phyloP scores from a whole-genome alignment of 495 filamentous ascomycete genomes.

The Penicillium coprophilum region DNA sequence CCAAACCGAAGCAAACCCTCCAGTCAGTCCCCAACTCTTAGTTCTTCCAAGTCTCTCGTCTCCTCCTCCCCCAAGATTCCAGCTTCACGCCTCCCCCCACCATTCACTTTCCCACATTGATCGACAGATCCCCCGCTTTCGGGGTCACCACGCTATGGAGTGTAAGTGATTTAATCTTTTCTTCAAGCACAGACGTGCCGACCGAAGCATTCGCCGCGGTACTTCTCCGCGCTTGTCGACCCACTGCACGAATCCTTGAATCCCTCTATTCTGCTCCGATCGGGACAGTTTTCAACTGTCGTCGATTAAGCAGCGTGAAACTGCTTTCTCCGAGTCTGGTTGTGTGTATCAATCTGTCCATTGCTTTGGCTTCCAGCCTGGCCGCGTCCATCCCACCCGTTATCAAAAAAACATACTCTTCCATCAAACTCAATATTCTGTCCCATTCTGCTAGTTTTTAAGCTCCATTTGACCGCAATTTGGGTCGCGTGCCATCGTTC shows the following conservation, averaged over 20 bases:
- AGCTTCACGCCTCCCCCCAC: constrained; percentile 25
- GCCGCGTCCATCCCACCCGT: constrained; percentile 41
- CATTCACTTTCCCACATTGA: constrained; percentile 34
- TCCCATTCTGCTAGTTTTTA: constrained; percentile 25
- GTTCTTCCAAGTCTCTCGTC: constrained; percentile 25
- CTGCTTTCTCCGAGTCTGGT: constrained; percentile 20
- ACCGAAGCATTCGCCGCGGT: constrained; percentile 39
- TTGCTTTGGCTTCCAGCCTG: constrained; percentile 32
- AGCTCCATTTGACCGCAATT: constrained; percentile 26
- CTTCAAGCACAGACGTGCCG: constrained; percentile 29
- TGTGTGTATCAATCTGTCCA: constrained; percentile 26
- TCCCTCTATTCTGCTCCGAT: constrained; percentile 18
- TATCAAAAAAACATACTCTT: constrained; percentile 45
- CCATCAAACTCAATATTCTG: constrained; percentile 42
- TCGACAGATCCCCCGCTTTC: constrained; percentile 31
- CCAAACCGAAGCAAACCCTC: constrained; percentile 28
- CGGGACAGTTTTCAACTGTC: constrained; percentile 4
- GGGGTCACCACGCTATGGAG: constrained; percentile 55
- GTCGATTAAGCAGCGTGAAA: constrained; percentile 15
- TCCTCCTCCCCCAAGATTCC: constrained; percentile 17
- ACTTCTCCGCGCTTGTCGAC: constrained; percentile 50
- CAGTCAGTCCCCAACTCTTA: constrained; percentile 28
- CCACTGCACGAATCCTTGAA: constrained; percentile 39
- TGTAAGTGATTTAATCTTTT: constrained; percentile 45
- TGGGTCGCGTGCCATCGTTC: constrained; percentile 42